Conservation (phyloP, 257 asterid genomes). For the Catharanthus roseus region DNA sequence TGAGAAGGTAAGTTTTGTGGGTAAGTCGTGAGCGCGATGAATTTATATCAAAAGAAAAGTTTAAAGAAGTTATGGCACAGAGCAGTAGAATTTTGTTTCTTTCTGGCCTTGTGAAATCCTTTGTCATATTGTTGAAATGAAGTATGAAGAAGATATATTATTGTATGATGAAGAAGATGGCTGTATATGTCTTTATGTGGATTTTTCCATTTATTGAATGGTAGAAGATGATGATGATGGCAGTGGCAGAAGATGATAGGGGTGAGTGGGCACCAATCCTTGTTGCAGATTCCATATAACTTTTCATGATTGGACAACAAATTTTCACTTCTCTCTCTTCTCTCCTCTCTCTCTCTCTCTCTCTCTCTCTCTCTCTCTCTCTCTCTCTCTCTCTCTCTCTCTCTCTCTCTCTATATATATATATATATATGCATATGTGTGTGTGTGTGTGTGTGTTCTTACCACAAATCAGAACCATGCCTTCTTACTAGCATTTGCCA, state of each 20-base stretch:
- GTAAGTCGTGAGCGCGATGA: too few species aligned
- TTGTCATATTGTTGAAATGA: not conserved
- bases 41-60: too few species aligned
- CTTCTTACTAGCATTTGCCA: not conserved
- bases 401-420: too few species aligned
- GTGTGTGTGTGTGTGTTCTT: too few species aligned
- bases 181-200: not conserved
- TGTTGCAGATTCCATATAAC: not conserved
- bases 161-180: not conserved
- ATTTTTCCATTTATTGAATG: not conserved
- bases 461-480: too few species aligned
- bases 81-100: conserved; percentile 2
- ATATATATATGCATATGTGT: too few species aligned
- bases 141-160: not conserved
- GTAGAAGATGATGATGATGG: not conserved
- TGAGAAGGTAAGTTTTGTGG: too few species aligned
- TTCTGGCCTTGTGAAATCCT: conserved; percentile 14
- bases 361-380: too few species aligned
- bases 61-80: too few species aligned
- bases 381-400: too few species aligned
- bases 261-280: too few species aligned
- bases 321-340: not conserved
- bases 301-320: conserved; percentile 4
- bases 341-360: not conserved
- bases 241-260: not conserved